Conservation (phyloP, 371 early-diverging fungal species). For the Mucor piriformis region DNA sequence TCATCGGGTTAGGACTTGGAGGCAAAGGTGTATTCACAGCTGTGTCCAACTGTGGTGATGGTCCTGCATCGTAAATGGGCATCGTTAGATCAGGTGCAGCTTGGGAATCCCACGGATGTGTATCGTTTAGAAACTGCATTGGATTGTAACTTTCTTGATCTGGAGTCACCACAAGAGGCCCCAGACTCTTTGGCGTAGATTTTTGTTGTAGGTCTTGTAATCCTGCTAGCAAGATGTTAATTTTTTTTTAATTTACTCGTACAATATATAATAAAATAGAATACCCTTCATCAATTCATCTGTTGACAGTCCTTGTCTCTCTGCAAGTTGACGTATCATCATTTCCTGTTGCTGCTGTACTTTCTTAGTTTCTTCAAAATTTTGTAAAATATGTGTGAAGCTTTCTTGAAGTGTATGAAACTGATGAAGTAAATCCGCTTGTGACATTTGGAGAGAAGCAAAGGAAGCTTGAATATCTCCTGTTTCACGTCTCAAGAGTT, state of each 20-base stretch:
- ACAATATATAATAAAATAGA: neutral
- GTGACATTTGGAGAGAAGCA: slow-evolving; percentile 67
- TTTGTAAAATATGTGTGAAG: slow-evolving; percentile 62
- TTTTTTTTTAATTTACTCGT: neutral
- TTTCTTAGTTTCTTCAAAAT: slow-evolving; percentile 64
- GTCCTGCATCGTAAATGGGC: slow-evolving; percentile 18
- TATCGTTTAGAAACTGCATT: slow-evolving; percentile 15
- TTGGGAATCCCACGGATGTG: slow-evolving; percentile 1
- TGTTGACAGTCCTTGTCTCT: slow-evolving; percentile 19
- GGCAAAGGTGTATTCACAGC: slow-evolving; percentile 22
- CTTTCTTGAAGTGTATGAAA: slow-evolving; percentile 65
- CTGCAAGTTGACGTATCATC: slow-evolving; percentile 33
- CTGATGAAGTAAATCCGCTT: slow-evolving; percentile 67
- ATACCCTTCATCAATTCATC: slow-evolving; percentile 10
- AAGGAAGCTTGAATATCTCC: slow-evolving; percentile 70
- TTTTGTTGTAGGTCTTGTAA: neutral
- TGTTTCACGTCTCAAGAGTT: slow-evolving; percentile 66
- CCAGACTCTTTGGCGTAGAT: neutral
- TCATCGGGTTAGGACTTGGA: slow-evolving; percentile 12
- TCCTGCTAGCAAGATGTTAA: neutral
- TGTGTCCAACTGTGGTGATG: slow-evolving; percentile 9
- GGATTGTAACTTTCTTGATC: neutral
- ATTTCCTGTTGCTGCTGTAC: slow-evolving; percentile 59
- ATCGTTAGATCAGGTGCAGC: slow-evolving; percentile 14
- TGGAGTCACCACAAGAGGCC: slow-evolving; percentile 16